A percentile compares a stretch with the other conserved stretches of the same genome.
Evolutionary conservation across 106 monocot species (phyloP).

Genomic region (Dendrobium officinale): DNA sequence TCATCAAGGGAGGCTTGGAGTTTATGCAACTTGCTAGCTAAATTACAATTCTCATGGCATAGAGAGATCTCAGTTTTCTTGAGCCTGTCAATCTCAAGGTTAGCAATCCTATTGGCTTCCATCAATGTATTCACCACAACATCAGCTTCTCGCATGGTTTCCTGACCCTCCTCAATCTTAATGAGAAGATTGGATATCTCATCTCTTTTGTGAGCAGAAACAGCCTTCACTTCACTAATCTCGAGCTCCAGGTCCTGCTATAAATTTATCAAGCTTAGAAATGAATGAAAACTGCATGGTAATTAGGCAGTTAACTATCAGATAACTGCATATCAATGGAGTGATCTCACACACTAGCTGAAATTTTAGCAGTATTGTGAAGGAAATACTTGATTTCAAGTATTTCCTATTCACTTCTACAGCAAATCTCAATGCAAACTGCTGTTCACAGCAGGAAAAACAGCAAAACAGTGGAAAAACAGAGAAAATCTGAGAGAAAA

Average conservation of each 20-base stretch:
- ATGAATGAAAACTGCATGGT: not conserved
- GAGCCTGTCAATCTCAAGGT: conserved; percentile 43
- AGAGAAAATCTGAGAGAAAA: too few species aligned
- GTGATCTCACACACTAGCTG: not conserved
- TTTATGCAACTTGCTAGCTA: conserved; percentile 25
- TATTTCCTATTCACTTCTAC: too few species aligned
- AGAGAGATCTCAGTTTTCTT: conserved; percentile 33
- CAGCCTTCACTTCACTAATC: conserved; percentile 32
- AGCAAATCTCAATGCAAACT: too few species aligned
- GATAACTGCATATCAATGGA: not conserved
- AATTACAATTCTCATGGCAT: conserved; percentile 28
- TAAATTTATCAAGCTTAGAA: not conserved
- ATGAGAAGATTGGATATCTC: conserved; percentile 53
- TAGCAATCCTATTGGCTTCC: conserved; percentile 48
- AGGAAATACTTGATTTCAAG: too few species aligned
- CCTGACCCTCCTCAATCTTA: conserved; percentile 65
- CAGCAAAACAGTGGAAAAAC: too few species aligned
- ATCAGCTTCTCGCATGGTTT: conserved; percentile 72
- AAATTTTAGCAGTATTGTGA: not conserved
- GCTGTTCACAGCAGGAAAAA: too few species aligned
- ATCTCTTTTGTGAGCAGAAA: conserved; percentile 56
- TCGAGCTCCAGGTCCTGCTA: conserved; percentile 55
- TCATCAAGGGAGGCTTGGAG: conserved; percentile 36
- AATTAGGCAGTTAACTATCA: not conserved
- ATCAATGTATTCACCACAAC: conserved; percentile 47